Conservation (phyloP, 257 asterid species). For the Solanum ossicruentum region DNA sequence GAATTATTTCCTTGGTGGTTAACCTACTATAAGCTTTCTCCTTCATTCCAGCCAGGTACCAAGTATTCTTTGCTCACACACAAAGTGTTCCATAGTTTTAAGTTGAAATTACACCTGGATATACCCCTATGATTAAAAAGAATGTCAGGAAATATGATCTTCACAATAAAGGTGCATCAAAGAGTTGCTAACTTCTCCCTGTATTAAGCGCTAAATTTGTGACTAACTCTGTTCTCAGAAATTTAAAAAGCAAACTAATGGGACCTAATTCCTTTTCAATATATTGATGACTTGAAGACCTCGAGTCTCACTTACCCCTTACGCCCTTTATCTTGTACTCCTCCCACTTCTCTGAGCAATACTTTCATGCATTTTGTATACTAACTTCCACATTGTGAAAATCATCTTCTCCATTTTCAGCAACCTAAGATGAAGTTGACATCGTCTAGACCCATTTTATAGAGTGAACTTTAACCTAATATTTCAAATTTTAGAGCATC, state of each 20-base stretch:
- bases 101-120: neutral
- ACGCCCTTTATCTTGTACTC: neutral
- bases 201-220: neutral
- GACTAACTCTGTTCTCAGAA: neutral
- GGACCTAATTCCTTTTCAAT: neutral
- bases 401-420: neutral
- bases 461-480: neutral
- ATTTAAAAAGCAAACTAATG: neutral
- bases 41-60: neutral
- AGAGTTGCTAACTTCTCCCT: neutral
- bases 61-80: neutral
- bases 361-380: neutral
- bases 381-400: neutral
- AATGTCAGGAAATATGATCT: neutral
- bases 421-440: neutral
- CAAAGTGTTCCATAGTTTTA: neutral
- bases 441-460: neutral
- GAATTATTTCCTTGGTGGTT: neutral
- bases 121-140: neutral
- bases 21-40: neutral
- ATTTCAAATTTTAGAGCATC: neutral
- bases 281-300: neutral
- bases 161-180: neutral
- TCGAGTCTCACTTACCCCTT: neutral
- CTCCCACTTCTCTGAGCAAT: neutral